These are phyloP conservation scores for Spathaspora sp. DNA, from an alignment of 805 yeast species.

Conservation along the genomic window DNA sequence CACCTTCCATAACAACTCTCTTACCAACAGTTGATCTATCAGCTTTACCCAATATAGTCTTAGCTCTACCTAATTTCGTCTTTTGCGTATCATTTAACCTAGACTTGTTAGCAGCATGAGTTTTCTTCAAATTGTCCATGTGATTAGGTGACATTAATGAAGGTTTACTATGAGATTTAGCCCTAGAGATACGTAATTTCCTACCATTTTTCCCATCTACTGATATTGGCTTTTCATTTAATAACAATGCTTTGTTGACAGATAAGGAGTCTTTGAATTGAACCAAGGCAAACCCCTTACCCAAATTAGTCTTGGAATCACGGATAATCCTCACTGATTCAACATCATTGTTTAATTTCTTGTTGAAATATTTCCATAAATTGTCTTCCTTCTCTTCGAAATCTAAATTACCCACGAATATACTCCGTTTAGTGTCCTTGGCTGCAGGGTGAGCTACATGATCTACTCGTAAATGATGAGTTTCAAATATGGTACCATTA, in stretches of 20 bases:
- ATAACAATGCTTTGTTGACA: constrained; percentile 76
- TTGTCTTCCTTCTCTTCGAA: constrained; percentile 91
- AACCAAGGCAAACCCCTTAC: constrained; percentile 96
- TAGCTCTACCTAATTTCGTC: constrained; percentile 79
- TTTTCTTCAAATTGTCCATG: constrained; percentile 28
- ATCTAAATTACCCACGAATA: constrained; percentile 91
- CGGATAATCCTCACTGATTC: constrained; percentile 89
- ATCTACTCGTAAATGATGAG: constrained; percentile 84
- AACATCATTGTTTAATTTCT: constrained; percentile 46
- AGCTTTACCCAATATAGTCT: constrained; percentile 69
- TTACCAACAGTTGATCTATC: constrained; percentile 68
- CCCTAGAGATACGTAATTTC: constrained; percentile 71
- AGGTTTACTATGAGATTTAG: constrained; percentile 38
- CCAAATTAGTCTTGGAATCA: constrained; percentile 89
- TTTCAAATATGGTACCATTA: constrained; percentile 67
- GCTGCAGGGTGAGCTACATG: constrained; percentile 88
- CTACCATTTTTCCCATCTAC: constrained; percentile 55
- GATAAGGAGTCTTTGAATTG: constrained; percentile 74
- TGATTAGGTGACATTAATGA: constrained; percentile 43
- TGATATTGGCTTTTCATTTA: constrained; percentile 62
- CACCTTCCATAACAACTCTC: constrained; percentile 57
- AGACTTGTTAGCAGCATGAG: constrained; percentile 17
- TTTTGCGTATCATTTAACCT: constrained; percentile 61
- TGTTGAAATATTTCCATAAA: constrained; percentile 75
- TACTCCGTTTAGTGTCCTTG: constrained; percentile 77